A percentile compares a stretch with the other conserved stretches of the same genome.
Conservation (phyloP, 306 rosid genomes). For the Corylus heterophylla region DNA sequence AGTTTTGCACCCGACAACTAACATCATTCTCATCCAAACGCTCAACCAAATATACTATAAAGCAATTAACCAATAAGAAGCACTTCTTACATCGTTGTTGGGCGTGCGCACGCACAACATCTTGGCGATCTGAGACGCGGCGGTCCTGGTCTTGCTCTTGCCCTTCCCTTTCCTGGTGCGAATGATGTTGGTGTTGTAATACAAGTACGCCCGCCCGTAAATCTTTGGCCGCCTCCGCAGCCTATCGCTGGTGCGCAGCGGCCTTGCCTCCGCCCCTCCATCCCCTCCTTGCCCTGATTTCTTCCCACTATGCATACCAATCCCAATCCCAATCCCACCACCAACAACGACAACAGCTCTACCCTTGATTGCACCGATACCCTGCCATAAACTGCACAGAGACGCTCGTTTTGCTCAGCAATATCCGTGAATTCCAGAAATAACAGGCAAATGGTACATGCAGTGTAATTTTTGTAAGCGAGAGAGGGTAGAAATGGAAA, state of each 20-base stretch:
- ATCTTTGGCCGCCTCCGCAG: slow-evolving; percentile 53
- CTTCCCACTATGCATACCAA: slow-evolving; percentile 64
- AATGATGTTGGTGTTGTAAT: slow-evolving; percentile 40
- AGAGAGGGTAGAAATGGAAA: background rate
- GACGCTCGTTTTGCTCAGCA: background rate
- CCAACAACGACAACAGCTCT: background rate
- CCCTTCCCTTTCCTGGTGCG: slow-evolving; percentile 51
- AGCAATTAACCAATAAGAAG: background rate
- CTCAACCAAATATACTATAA: background rate
- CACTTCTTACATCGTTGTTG: slow-evolving; percentile 30
- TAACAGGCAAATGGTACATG: background rate
- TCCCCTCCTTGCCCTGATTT: slow-evolving; percentile 60
- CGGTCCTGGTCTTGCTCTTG: slow-evolving; percentile 69
- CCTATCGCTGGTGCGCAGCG: slow-evolving; percentile 79
- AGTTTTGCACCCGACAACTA: background rate
- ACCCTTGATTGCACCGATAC: background rate
- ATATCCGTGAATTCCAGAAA: background rate
- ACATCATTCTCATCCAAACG: background rate
- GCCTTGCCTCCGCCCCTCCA: slow-evolving; percentile 40
- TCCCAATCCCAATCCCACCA: background rate
- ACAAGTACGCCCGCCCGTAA: slow-evolving; percentile 53
- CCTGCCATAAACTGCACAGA: background rate
- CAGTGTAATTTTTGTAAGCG: background rate
- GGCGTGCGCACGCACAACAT: slow-evolving; percentile 42
- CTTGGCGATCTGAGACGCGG: slow-evolving; percentile 82